Evolutionary conservation across 2,329 filamentous ascomycete species (phyloP).

Genomic region (Pseudocercospora ulei): DNA sequence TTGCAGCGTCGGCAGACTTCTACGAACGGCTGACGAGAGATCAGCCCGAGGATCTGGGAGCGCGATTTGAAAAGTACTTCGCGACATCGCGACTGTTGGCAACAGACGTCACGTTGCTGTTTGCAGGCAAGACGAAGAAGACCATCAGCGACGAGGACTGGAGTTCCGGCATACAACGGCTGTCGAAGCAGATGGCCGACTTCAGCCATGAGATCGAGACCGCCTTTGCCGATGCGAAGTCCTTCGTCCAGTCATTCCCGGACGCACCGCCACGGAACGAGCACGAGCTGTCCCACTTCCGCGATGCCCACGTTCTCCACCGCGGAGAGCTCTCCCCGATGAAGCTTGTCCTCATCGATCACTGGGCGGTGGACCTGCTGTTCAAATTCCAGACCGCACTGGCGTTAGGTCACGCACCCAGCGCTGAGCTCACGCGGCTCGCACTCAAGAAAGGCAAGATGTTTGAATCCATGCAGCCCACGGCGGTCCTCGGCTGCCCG

Average conservation of each 20-base stretch:
- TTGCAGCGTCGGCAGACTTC: constrained; percentile 54
- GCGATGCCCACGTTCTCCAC: constrained; percentile 59
- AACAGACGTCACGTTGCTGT: constrained; percentile 69
- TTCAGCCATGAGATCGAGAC: constrained; percentile 48
- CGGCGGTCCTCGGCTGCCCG: constrained; percentile 62
- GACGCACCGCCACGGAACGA: constrained; percentile 40
- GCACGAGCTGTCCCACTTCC: constrained; percentile 65
- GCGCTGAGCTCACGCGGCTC: constrained; percentile 49
- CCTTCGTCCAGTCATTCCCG: constrained; percentile 56
- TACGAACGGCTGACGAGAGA: constrained; percentile 50
- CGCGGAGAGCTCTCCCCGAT: constrained; percentile 60
- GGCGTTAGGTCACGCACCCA: constrained; percentile 42
- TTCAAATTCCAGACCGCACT: constrained; percentile 63
- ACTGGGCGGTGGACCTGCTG: constrained; percentile 70
- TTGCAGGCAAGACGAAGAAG: constrained; percentile 56
- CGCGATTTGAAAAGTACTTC: constrained; percentile 54
- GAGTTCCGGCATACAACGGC: constrained; percentile 46
- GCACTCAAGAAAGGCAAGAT: constrained; percentile 65
- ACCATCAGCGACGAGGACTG: constrained; percentile 60
- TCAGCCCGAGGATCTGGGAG: constrained; percentile 54
- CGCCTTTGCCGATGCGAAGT: constrained; percentile 51
- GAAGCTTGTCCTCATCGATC: constrained; percentile 66
- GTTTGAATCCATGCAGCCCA: constrained; percentile 67
- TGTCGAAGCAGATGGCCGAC: constrained; percentile 44
- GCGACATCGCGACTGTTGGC: constrained; percentile 62